Base-by-base conservation (phyloP, 1,284 basidiomycete species). In the Naganishia sp. region DNA sequence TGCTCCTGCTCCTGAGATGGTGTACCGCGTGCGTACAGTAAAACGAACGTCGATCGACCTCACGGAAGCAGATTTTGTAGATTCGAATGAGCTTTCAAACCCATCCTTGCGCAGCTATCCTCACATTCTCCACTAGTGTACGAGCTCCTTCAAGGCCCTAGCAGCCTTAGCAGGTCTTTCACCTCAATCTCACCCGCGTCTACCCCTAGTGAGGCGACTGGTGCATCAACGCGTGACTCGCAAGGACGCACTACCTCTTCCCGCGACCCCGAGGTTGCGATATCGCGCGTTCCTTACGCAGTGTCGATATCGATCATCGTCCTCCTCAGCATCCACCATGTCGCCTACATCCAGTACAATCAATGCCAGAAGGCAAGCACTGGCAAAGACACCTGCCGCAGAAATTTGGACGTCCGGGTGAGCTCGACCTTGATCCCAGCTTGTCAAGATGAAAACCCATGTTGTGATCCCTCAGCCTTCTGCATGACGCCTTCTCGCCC, bases 51-150 rank as follows among this genome's bases (percentile, higher is more conserved):
- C 32, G 32, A 35, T 35, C 32, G 32, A 35, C 32, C 9, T 3
- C 5, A 39, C 52, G 52, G 52, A 53, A 53, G 10, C 52, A 53
- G 41, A 53, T 39, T 53, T 39, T 53, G 25, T 17, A 10, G 21
- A 18, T 31, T 15, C 32, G 32, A 35, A 35, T 10, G 32, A 18
- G 6, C n/a, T n/a, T n/a, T n/a, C n/a, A n/a, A n/a, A n/a, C n/a
- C n/a, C n/a, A n/a, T n/a, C n/a, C n/a, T n/a, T n/a, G n/a, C n/a
- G n/a, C n/a, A n/a, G n/a, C n/a, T n/a, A n/a, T n/a, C n/a, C n/a
- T n/a, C n/a, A n/a, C n/a, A n/a, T n/a, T n/a, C n/a, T 28, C 11
- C 25, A 7, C 23, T 31, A 5, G 13, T 51, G 21, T n/a, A 18
- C 25, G 25, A 35, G 6, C 32, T 35, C 32, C 10, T 35, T 10